Percentiles rank a stretch among this genome's conserved stretches.
Evolutionary conservation across 192 early-diverging fungal genomes (phyloP).

Genomic region (Entomortierella chlamydospora): DNA sequence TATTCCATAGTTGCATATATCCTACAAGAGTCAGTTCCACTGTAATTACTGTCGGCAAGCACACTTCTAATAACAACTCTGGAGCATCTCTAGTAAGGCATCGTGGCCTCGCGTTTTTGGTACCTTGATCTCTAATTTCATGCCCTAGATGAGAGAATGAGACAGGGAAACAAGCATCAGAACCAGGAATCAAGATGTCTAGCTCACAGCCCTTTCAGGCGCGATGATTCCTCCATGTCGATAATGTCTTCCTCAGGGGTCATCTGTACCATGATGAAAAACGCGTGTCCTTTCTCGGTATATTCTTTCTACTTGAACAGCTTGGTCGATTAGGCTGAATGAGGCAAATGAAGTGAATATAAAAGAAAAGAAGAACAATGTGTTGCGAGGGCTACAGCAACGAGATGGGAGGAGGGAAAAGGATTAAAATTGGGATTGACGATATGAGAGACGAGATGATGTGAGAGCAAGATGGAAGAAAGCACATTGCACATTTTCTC

Average conservation of each 20-base stretch:
- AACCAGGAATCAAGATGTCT: background rate
- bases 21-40: background rate
- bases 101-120: background rate
- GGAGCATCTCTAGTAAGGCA: no score
- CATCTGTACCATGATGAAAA: slow-evolving; percentile 24
- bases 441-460: background rate
- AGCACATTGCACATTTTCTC: no score
- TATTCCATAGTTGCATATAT: slow-evolving; percentile 6
- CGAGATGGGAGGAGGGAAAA: no score
- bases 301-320: background rate
- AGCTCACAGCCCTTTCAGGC: background rate
- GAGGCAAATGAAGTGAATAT: background rate
- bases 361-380: background rate
- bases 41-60: background rate
- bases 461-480: background rate
- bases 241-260: background rate
- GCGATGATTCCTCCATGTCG: background rate
- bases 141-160: slow-evolving; percentile 21
- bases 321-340: background rate
- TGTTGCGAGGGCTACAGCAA: no score
- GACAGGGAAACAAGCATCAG: background rate
- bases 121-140: slow-evolving; percentile 57
- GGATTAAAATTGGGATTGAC: background rate
- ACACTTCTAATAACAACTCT: background rate
- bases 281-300: background rate